A percentile compares a stretch with the other conserved stretches of the same genome.
Evolutionary conservation across 2,329 filamentous ascomycete species (phyloP).

Genomic region (Colletotrichum plurivorum): DNA sequence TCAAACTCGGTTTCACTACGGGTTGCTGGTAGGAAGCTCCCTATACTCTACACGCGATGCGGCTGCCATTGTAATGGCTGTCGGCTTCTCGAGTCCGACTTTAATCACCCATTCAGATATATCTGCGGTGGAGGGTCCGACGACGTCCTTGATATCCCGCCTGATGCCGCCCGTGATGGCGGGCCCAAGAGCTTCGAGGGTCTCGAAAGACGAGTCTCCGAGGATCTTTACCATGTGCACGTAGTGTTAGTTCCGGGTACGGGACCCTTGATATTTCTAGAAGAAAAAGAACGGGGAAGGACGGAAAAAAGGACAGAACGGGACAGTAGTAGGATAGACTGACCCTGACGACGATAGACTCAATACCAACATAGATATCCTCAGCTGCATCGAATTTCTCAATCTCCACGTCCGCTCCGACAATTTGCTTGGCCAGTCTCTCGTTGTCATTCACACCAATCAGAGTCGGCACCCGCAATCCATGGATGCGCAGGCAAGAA

Average conservation of each 20-base stretch:
- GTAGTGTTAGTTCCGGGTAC: slow-evolving; percentile 3
- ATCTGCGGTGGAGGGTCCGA: not conserved
- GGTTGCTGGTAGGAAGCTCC: not conserved
- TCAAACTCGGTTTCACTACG: not conserved
- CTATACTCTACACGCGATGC: slow-evolving; percentile 75
- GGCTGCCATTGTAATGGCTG: slow-evolving; percentile 80
- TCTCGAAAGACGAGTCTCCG: slow-evolving; percentile 71
- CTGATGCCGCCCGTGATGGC: slow-evolving; percentile 63
- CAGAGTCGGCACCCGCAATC: slow-evolving; percentile 75
- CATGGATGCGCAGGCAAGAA: slow-evolving; percentile 64
- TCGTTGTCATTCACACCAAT: slow-evolving; percentile 83
- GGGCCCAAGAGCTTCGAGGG: slow-evolving; percentile 72
- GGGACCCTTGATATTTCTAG: not conserved
- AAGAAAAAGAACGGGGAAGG: not conserved
- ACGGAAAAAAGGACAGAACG: slow-evolving; percentile 9
- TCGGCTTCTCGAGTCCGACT: slow-evolving; percentile 78
- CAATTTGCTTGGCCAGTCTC: slow-evolving; percentile 75
- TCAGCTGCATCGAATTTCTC: slow-evolving; percentile 61
- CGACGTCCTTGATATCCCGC: slow-evolving; percentile 53
- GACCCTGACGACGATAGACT: slow-evolving; percentile 74
- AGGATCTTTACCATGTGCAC: slow-evolving; percentile 59
- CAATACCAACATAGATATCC: slow-evolving; percentile 70
- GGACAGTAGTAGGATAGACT: slow-evolving; percentile 44
- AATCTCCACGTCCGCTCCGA: slow-evolving; percentile 74
- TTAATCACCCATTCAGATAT: slow-evolving; percentile 64